Conservation (phyloP, 306 rosid species). For the Trifolium dubium region DNA sequence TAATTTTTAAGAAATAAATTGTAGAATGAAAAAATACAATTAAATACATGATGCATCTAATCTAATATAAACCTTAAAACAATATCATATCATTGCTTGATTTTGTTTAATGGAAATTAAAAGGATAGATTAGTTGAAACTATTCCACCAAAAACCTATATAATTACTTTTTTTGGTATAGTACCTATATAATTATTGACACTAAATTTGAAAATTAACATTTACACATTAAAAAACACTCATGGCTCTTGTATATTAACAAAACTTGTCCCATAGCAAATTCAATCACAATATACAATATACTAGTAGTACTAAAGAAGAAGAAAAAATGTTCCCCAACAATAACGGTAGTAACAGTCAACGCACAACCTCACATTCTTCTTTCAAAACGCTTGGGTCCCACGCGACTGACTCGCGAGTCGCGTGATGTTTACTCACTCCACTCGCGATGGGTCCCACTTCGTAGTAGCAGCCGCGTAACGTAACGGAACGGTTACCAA, state of each 20-base stretch:
- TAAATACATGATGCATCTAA: too few species aligned
- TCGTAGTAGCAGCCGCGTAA: conserved; percentile 24
- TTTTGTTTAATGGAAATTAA: conserved; percentile 10
- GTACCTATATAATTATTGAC: neutral
- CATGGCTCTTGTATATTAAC: conserved; percentile 29
- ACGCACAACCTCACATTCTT: conserved; percentile 64
- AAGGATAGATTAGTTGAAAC: neutral
- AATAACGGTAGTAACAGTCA: conserved; percentile 23
- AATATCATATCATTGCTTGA: neutral
- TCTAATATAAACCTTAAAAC: neutral
- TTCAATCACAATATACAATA: conserved; percentile 1
- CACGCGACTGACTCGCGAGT: conserved; percentile 42
- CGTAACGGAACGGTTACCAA: conserved; percentile 16
- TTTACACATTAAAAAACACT: neutral
- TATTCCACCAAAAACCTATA: neutral
- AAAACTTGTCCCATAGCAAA: conserved; percentile 1
- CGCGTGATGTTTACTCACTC: conserved; percentile 27
- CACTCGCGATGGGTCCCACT: conserved; percentile 39
- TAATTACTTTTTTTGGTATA: too few species aligned
- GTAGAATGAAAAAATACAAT: too few species aligned
- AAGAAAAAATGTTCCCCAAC: neutral
- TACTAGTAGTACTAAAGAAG: neutral
- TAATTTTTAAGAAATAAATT: too few species aligned
- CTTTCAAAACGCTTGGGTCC: conserved; percentile 39
- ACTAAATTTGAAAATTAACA: neutral